Conservation (phyloP, 257 asterid species). For the Handroanthus guayacan region DNA sequence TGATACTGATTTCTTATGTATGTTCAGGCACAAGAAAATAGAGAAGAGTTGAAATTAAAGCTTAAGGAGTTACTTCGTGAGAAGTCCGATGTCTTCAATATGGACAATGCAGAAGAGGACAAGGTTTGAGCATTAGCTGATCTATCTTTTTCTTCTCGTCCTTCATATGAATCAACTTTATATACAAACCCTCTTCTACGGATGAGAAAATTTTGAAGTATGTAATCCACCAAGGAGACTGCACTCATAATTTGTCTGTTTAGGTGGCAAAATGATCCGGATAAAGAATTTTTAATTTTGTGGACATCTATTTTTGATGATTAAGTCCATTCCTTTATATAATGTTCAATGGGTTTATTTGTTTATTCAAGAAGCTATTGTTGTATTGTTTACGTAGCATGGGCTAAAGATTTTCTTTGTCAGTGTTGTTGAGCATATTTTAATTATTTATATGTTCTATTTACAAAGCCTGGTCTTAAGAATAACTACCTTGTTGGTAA, state of each 20-base stretch:
- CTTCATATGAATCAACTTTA: neutral
- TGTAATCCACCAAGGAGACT: conserved; percentile 9
- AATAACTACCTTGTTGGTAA: too few species aligned
- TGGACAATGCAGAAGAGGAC: conserved; percentile 82
- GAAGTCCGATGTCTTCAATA: conserved; percentile 77
- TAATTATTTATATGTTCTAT: neutral
- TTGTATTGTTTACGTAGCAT: conserved; percentile 13
- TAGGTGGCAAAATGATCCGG: neutral
- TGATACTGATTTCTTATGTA: conserved; percentile 12
- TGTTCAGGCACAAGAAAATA: conserved; percentile 67
- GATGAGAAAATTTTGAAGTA: neutral
- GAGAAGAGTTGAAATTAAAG: conserved; percentile 80
- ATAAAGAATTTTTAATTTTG: neutral
- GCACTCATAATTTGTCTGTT: neutral
- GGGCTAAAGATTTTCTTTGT: conserved; percentile 16
- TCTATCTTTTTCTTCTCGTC: neutral
- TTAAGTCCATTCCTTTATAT: conserved; percentile 2
- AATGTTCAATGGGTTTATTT: neutral
- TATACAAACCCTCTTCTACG: neutral
- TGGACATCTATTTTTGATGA: neutral
- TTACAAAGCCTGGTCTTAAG: too few species aligned
- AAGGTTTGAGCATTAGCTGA: conserved; percentile 55
- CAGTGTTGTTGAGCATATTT: neutral
- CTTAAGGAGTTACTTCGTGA: conserved; percentile 82
- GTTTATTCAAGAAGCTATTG: neutral